phyloP scores from a whole-genome alignment of 1,139 yeast genomes.

The Candida sanyaensis region DNA sequence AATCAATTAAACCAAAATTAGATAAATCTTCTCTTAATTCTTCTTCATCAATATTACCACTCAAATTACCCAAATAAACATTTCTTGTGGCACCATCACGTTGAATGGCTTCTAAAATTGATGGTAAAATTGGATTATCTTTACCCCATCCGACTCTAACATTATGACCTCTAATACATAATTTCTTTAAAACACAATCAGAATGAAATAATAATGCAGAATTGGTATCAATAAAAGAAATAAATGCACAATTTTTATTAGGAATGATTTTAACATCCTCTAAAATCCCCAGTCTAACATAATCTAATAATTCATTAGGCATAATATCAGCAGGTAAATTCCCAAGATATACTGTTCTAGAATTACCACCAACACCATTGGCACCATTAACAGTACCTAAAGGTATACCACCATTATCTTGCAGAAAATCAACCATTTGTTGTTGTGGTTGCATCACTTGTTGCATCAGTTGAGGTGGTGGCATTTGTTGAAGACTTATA shows the following conservation, averaged over 20 bases:
- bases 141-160: slow-evolving; percentile 71
- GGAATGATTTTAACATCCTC: slow-evolving; percentile 69
- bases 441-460: not conserved
- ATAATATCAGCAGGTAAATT: slow-evolving; percentile 83
- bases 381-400: slow-evolving; percentile 5
- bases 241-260: slow-evolving; percentile 60
- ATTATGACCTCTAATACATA: slow-evolving; percentile 58
- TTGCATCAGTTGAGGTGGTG: not conserved
- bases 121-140: slow-evolving; percentile 64
- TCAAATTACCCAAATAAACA: slow-evolving; percentile 79
- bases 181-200: slow-evolving; percentile 59
- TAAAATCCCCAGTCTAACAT: slow-evolving; percentile 87
- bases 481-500: not conserved
- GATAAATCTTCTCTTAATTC: slow-evolving; percentile 53
- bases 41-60: slow-evolving; percentile 48
- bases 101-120: slow-evolving; percentile 72
- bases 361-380: slow-evolving; percentile 9
- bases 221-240: slow-evolving; percentile 62
- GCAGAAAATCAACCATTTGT: not conserved
- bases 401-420: slow-evolving; percentile 7
- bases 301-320: slow-evolving; percentile 80
- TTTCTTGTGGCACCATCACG: slow-evolving; percentile 91
- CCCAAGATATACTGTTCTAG: slow-evolving; percentile 85
- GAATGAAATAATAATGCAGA: slow-evolving; percentile 62
- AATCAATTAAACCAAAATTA: slow-evolving; percentile 56